Conservation (phyloP, 768 basidiomycete species). For the Terana coerulea region DNA sequence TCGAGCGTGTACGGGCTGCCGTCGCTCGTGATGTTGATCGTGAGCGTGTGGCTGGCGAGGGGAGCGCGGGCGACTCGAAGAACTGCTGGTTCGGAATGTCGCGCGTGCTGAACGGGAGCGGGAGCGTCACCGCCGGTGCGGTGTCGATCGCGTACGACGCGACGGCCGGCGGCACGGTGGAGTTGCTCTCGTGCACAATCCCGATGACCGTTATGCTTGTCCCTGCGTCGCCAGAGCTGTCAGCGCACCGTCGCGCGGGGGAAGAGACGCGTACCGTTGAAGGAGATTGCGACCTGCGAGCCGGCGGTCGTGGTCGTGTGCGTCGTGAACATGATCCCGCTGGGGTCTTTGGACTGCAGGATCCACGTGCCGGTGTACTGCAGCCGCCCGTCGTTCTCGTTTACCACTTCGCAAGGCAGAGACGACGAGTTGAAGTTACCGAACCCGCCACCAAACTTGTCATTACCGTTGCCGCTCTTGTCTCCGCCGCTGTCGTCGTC, state of each 20-base stretch:
- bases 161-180: conserved; percentile 31
- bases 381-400: conserved; percentile 16
- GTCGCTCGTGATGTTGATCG: conserved; percentile 34
- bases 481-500: background rate
- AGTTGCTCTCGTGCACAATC: conserved; percentile 39
- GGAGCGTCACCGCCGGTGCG: conserved; percentile 19
- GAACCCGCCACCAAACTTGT: background rate
- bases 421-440: background rate
- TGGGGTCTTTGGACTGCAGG: conserved; percentile 13
- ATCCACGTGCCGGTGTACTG: conserved; percentile 16
- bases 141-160: conserved; percentile 40
- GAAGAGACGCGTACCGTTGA: conserved; percentile 13
- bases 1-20: conserved; percentile 38
- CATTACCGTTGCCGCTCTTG: background rate
- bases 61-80: conserved; percentile 32
- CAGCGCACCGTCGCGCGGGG: background rate
- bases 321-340: conserved; percentile 9
- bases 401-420: conserved; percentile 11
- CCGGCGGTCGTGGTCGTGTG: conserved; percentile 13
- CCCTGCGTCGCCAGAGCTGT: conserved; percentile 27
- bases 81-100: conserved; percentile 39
- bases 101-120: conserved; percentile 32
- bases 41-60: conserved; percentile 31
- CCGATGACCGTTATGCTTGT: conserved; percentile 44
- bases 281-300: conserved; percentile 11